phyloP scores from a whole-genome alignment of 2,329 filamentous ascomycete genomes.

The Teratosphaeria viscida region DNA sequence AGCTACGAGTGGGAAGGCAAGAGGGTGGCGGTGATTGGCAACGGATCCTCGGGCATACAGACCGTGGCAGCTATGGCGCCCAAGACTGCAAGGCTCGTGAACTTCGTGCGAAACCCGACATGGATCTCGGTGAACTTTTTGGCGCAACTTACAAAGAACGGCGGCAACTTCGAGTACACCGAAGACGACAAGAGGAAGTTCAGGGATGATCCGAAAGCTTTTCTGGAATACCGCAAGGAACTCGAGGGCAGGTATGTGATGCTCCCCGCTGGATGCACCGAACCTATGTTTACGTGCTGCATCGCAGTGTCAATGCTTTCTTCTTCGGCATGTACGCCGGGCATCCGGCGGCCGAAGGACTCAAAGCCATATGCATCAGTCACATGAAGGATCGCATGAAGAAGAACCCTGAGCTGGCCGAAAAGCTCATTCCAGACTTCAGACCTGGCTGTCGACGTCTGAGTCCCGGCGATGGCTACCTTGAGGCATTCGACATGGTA shows the following conservation, averaged over 20 bases:
- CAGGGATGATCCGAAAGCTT: background rate
- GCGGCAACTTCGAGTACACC: background rate
- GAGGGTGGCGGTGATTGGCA: constrained; percentile 14
- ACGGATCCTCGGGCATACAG: constrained; percentile 22
- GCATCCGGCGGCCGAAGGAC: constrained; percentile 1
- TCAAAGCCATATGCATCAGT: constrained; percentile 1
- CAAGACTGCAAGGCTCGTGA: constrained; percentile 20
- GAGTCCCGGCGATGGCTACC: constrained; percentile 41
- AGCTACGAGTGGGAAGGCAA: constrained; percentile 19
- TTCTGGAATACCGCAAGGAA: constrained; percentile 1
- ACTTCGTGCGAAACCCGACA: constrained; percentile 24
- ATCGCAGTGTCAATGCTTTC: background rate
- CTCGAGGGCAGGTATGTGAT: background rate
- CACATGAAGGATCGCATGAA: constrained; percentile 31
- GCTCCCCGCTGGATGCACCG: background rate
- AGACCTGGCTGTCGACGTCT: constrained; percentile 37
- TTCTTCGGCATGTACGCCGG: constrained; percentile 2
- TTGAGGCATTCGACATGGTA: constrained; percentile 33
- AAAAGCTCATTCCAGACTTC: constrained; percentile 30
- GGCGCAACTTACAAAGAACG: background rate
- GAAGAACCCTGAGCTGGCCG: constrained; percentile 25
- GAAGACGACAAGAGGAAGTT: constrained; percentile 1
- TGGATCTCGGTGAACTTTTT: constrained; percentile 21
- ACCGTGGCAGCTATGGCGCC: constrained; percentile 25
- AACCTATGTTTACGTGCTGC: background rate